Base-by-base conservation (phyloP, 176 grass and related monocot genomes). In the Oropetium thomaeum region DNA sequence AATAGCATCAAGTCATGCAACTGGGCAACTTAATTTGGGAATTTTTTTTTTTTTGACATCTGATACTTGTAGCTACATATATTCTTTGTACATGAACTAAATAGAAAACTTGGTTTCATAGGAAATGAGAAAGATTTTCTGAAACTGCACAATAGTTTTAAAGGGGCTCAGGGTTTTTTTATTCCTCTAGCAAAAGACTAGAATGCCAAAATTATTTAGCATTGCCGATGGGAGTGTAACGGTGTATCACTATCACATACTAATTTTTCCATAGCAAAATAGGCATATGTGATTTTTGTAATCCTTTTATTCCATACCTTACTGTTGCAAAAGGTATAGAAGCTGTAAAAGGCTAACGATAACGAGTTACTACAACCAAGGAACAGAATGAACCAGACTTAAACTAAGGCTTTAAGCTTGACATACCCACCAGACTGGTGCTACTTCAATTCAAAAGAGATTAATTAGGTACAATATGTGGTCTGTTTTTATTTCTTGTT, bases 61-160 rank as follows among this genome's bases (percentile, higher is more conserved):
- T 25, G 71, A 55, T 58, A n/a, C n/a, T 76, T 54, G 35, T 52
- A 57, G 57, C 22, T 64, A 44, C 44, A 86, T 33, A 45, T 9
- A 75, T 16, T 35, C 16, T n/a, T 17, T 17, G 27, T 44, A 44
- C 23, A n/a, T 58, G 52, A 77, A 38, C 37, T 61, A 61, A 19
- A 53, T 7, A 86, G 49, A 49, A 71, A 75, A 42, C 39, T 2
- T n/a, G n/a, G 7, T 43, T 61, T 70, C 39, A 15, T 45, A 61
- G 2, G 31, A 48, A 34, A 37, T 28, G 16, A 77, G n/a, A 49
- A 52, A 64, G 20, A 76, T 49, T 81, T 81, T 7, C 39, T 69
- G 42, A 84, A 70, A 16, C 23, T 32, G 63, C 32, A 47, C 28
- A 60, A 60, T 35, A 42, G 30, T 33, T 5, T 15, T 20, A 76